Conservation (phyloP, 2,329 filamentous ascomycete species). For the Keithomyces neogunnii region DNA sequence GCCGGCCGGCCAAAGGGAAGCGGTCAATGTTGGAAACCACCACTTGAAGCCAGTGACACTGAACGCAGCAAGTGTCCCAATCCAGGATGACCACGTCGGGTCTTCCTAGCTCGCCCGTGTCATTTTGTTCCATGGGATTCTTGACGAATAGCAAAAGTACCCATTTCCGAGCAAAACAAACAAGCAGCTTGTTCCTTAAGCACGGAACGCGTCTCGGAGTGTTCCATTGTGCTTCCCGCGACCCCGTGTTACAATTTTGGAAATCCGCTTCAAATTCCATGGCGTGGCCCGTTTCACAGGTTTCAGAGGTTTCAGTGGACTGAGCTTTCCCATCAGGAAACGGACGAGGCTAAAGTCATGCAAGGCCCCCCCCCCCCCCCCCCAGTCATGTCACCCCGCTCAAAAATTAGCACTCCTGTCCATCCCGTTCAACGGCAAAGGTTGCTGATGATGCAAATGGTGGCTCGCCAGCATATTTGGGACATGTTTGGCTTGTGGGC, state of each 20-base stretch:
- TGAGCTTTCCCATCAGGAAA: background rate
- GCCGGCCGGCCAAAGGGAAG: background rate
- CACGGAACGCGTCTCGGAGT: background rate
- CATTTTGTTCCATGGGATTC: background rate
- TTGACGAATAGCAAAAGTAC: no score
- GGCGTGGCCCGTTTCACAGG: conserved; percentile 6
- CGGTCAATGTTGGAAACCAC: background rate
- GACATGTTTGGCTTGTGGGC: background rate
- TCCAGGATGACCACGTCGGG: background rate
- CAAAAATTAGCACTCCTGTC: background rate
- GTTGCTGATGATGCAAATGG: no score
- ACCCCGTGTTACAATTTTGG: conserved; percentile 1
- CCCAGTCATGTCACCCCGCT: background rate
- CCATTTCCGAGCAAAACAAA: background rate
- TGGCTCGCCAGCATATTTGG: background rate
- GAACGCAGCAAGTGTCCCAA: background rate
- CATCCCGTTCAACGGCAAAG: no score
- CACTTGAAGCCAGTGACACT: background rate
- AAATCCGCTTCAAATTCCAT: background rate
- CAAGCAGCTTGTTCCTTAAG: background rate
- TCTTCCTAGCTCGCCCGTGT: background rate
- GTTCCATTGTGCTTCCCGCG: background rate
- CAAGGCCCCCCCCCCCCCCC: background rate
- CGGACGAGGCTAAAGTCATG: background rate
- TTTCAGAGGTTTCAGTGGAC: background rate